Base-by-base conservation (phyloP, 1,139 yeast species). In the Yamadazyma buinensis region DNA sequence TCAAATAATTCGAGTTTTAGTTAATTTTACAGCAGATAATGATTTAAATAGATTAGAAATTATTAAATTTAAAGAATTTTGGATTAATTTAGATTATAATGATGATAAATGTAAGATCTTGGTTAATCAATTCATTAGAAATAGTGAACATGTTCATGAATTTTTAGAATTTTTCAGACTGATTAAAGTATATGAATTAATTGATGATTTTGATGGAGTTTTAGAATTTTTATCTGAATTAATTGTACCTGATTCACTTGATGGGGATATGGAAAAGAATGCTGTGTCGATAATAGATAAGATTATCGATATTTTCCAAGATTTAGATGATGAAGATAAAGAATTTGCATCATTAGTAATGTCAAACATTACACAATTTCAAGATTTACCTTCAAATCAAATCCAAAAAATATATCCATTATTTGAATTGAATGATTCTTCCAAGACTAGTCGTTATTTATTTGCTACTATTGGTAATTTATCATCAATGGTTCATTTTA, bases 391-490 rank as follows among this genome's bases (percentile, higher is more conserved):
- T 1, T 28, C 43, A 2, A 7, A 27, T 7, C 25, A 29, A 7
- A 34, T 43, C 19, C 26, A 26, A 1, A 29, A 26, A 18, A 29
- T 45, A 5, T 42, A 36, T 26, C 34, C 27, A 9, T 26, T 46
- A 8, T 41, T 44, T 14, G 35, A 36, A 9, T 25, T 28, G 4
- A 26, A 33, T 15, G 21, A 23, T 2, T 35, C 30, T 17, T 17
- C 40, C 10, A 28, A 24, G 7, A 35, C 36, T 19, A 23, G 53
- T 32, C 44, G 71, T 29, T 57, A 54, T 32, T 45, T 67, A 26
- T 67, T 68, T 40, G 59, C 68, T 4, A 45, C 61, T 1, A 52
- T 64, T 22, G 72, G 72, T 5, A 57, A 62, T 37, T 46, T 67
- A 21, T 50, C 67, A 10, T 61, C 66, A 6, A 59, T 53, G 60